Evolutionary conservation across 805 yeast species (phyloP).

Genomic region (Torulaspora maleeae): DNA sequence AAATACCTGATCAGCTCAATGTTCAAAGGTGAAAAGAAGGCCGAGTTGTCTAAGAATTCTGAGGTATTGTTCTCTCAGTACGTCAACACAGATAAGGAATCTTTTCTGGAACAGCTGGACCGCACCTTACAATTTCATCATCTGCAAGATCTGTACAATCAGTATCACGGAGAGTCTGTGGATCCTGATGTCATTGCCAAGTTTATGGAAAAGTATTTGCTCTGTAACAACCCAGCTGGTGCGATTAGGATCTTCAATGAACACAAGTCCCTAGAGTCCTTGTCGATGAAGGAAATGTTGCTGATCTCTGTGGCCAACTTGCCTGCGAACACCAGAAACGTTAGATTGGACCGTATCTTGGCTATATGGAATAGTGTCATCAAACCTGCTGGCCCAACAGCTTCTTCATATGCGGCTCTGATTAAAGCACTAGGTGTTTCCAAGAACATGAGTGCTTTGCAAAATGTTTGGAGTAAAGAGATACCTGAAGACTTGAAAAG

Average conservation of each 20-base stretch:
- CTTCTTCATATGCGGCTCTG: conserved; percentile 24
- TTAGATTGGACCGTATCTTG: conserved; percentile 25
- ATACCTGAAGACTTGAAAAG: conserved; percentile 21
- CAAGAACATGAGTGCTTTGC: conserved; percentile 16
- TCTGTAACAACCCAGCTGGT: conserved; percentile 17
- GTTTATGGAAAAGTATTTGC: conserved; percentile 26
- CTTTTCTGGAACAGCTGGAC: conserved; percentile 14
- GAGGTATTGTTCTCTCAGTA: conserved; percentile 13
- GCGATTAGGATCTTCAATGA: conserved; percentile 22
- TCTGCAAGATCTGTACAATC: conserved; percentile 13
- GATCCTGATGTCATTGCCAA: conserved; percentile 18
- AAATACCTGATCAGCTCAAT: conserved; percentile 4
- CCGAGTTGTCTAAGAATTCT: conserved; percentile 4
- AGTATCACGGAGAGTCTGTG: conserved; percentile 6
- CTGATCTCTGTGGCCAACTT: conserved; percentile 25
- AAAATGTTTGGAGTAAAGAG: conserved; percentile 27
- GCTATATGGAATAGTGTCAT: conserved; percentile 34
- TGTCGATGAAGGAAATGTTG: conserved; percentile 18
- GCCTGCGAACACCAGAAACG: conserved; percentile 12
- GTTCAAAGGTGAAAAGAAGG: neutral
- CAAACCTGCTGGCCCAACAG: conserved; percentile 11
- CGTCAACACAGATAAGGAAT: conserved; percentile 8
- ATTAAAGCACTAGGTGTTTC: conserved; percentile 23
- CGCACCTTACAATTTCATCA: conserved; percentile 12
- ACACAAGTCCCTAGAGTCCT: conserved; percentile 18